Conservation (phyloP, 495 filamentous ascomycete genomes). For the Penicillium manginii region DNA sequence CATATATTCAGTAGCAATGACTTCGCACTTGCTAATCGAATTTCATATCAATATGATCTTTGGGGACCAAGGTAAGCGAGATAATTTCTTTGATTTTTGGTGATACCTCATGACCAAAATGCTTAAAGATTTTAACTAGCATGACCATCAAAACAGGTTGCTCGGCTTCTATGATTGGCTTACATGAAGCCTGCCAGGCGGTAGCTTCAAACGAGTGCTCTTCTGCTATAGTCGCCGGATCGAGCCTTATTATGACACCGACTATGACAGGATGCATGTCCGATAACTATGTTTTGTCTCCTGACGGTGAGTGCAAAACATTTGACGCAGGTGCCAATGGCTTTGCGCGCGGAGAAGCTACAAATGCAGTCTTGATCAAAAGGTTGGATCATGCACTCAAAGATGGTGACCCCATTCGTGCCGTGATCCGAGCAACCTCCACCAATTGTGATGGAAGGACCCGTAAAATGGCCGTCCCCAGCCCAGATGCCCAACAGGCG, state of each 20-base stretch:
- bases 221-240: slow-evolving; percentile 11
- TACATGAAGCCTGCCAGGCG: slow-evolving; percentile 41
- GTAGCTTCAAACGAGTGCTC: slow-evolving; percentile 15
- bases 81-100: too few species aligned
- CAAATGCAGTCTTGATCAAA: not conserved
- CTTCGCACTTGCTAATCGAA: slow-evolving; percentile 9
- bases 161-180: slow-evolving; percentile 50
- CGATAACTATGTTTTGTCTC: slow-evolving; percentile 22
- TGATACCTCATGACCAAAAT: too few species aligned
- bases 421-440: slow-evolving; percentile 40
- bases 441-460: not conserved
- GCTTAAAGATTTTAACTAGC: slow-evolving; percentile 20
- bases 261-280: slow-evolving; percentile 17
- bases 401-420: slow-evolving; percentile 35
- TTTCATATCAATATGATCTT: slow-evolving; percentile 6
- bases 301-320: slow-evolving; percentile 34
- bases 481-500: not conserved
- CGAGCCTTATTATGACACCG: slow-evolving; percentile 20
- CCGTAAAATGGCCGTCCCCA: not conserved
- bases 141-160: slow-evolving; percentile 59
- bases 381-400: not conserved
- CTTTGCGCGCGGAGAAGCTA: not conserved
- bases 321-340: not conserved
- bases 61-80: slow-evolving; percentile 11
- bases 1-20: slow-evolving; percentile 2